phyloP scores from a whole-genome alignment of 768 basidiomycete species.

The Termitomyces sp. region DNA sequence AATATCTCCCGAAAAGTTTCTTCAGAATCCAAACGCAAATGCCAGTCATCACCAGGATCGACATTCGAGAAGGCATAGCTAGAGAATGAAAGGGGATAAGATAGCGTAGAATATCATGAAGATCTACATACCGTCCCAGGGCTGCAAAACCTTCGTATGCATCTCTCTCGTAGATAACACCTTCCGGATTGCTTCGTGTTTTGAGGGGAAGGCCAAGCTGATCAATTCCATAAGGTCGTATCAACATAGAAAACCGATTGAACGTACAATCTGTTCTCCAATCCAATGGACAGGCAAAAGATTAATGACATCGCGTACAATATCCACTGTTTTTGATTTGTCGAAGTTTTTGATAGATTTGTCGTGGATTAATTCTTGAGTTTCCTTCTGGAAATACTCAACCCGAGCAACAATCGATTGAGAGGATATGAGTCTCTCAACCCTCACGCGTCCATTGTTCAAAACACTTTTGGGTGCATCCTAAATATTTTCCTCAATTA shows the following conservation, averaged over 20 bases:
- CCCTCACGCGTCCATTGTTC: background rate
- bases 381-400: conserved; percentile 27
- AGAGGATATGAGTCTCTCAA: conserved; percentile 10
- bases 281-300: conserved; percentile 57
- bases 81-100: background rate
- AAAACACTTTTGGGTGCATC: background rate
- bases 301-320: conserved; percentile 66
- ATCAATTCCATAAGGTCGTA: background rate
- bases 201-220: conserved; percentile 42
- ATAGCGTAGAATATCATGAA: background rate
- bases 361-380: conserved; percentile 24
- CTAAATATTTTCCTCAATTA: conserved; percentile 1
- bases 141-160: conserved; percentile 38
- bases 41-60: conserved; percentile 42
- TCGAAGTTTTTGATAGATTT: conserved; percentile 26
- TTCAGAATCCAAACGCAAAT: conserved; percentile 33
- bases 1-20: conserved; percentile 24
- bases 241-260: background rate
- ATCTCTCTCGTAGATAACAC: conserved; percentile 32
- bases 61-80: conserved; percentile 43
- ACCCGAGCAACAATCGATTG: conserved; percentile 6
- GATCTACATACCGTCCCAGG: conserved; percentile 38
- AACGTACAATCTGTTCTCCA: conserved; percentile 48
- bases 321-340: conserved; percentile 37
- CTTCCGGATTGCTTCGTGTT: conserved; percentile 21